Conservation (phyloP, 176 grass and related monocot species). For the Pharus latifolius region DNA sequence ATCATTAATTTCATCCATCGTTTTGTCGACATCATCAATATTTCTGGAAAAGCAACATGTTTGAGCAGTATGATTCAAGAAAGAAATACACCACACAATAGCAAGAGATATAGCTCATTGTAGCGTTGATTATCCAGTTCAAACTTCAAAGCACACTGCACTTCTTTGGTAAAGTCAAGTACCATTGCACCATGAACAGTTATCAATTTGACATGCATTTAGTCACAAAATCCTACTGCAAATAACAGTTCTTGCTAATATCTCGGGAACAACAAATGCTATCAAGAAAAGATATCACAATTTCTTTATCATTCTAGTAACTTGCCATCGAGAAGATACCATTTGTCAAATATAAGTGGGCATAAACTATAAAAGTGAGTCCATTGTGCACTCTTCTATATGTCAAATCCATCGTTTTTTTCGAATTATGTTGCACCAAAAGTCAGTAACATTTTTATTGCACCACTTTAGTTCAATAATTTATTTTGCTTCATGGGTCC, state of each 20-base stretch:
- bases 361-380: conserved; percentile 6
- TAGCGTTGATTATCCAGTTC: background rate
- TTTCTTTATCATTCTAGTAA: background rate
- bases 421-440: background rate
- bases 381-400: too few species aligned
- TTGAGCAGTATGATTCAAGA: background rate
- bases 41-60: conserved; percentile 45
- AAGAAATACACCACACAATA: conserved; percentile 1
- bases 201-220: background rate
- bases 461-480: background rate
- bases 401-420: too few species aligned
- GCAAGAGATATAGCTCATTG: background rate
- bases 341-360: background rate
- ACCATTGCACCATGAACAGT: background rate
- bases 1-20: conserved; percentile 99
- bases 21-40: conserved; percentile 93
- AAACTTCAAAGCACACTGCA: background rate
- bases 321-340: background rate
- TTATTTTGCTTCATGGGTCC: conserved; percentile 3
- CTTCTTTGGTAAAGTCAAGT: background rate
- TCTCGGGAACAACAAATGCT: background rate
- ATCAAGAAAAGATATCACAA: too few species aligned
- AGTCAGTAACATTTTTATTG: background rate
- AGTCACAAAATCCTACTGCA: background rate
- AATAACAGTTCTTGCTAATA: background rate